Base-by-base conservation (phyloP, 2,329 filamentous ascomycete species). In the Fusarium annulatum region DNA sequence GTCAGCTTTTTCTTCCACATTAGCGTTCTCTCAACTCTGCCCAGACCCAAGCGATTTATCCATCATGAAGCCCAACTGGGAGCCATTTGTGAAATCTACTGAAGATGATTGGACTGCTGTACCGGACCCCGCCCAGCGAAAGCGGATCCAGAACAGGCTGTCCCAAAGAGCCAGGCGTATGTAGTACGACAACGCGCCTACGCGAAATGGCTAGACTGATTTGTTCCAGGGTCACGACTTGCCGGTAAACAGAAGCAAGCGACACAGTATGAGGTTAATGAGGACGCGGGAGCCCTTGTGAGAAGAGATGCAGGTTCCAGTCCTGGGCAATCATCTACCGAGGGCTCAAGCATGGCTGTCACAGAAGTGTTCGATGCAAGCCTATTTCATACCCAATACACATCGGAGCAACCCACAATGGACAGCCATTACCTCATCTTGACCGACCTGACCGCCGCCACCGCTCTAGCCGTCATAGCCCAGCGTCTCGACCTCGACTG, bases 71-170 rank as follows among this genome's bases (percentile, higher is more conserved):
- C 5, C 36, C 1, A 65, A 65, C 18, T 71, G 68, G 67, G 46
- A 71, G 1, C 61, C 36, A 9, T 71, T 43, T 5, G 41, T 71
- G 19, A 65, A 67, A 3, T 60, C 67, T 1, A 33, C 30, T 4
- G 67, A 39, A 1, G 72, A 75, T 15, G 65, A 75, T 36, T 75
- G 72, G 72, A 70, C 61, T 3, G 41, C 14, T 2, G 56, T 75
- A 10, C 53, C 57, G 4, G 72, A 74, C 23, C 59, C 65, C 2
- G 28, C n/a, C 7, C 53, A 74, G 18, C 56, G 69, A 7, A 75
- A 74, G 26, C 66, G 69, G 11, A 69, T 75, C 28, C 72, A 75
- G 48, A 75, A 75, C 49, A 62, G 72, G 34, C 62, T 74, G 12
- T 64, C 72, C 2, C 72, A 75, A 10, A 45, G 72, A 23, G 72